Evolutionary conservation across 108 stramenopile genomes (phyloP).

Genomic region (Chaetoceros tenuissimus): DNA sequence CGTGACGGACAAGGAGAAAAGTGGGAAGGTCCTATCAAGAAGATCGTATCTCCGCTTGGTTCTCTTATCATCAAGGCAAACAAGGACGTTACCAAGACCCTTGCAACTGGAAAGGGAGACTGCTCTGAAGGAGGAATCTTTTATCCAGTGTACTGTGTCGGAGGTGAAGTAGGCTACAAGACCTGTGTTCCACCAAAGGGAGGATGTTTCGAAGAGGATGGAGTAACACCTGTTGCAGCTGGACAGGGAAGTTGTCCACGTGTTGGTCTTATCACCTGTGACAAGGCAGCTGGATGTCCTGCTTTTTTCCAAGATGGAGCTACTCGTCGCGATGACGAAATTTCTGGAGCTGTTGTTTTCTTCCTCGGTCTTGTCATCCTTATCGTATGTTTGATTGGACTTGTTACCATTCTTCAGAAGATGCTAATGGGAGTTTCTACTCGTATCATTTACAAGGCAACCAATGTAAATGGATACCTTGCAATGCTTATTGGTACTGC

Average conservation of each 20-base stretch:
- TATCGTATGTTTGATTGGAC: conserved; percentile 44
- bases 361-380: conserved; percentile 50
- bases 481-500: conserved; percentile 71
- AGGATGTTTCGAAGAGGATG: no score
- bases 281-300: conserved; percentile 42
- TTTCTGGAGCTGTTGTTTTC: conserved; percentile 49
- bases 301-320: conserved; percentile 56
- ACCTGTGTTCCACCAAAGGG: no score
- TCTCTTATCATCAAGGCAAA: conserved; percentile 64
- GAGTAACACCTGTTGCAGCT: no score
- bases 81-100: conserved; percentile 63
- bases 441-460: no score
- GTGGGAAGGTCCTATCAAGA: conserved; percentile 77
- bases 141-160: conserved; percentile 53
- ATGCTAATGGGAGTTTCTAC: conserved; percentile 54
- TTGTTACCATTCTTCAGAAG: conserved; percentile 47
- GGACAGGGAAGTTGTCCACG: no score
- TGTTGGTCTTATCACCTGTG: conserved; percentile 56
- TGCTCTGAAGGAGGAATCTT: conserved; percentile 42
- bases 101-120: conserved; percentile 36
- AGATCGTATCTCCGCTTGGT: conserved; percentile 55
- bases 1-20: conserved; percentile 39
- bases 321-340: conserved; percentile 29
- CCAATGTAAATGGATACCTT: conserved; percentile 73
- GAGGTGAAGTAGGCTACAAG: conserved; percentile 26